phyloP scores from a whole-genome alignment of 176 grass and related monocot genomes.

The barley (Hordeum vulgare) region DNA sequence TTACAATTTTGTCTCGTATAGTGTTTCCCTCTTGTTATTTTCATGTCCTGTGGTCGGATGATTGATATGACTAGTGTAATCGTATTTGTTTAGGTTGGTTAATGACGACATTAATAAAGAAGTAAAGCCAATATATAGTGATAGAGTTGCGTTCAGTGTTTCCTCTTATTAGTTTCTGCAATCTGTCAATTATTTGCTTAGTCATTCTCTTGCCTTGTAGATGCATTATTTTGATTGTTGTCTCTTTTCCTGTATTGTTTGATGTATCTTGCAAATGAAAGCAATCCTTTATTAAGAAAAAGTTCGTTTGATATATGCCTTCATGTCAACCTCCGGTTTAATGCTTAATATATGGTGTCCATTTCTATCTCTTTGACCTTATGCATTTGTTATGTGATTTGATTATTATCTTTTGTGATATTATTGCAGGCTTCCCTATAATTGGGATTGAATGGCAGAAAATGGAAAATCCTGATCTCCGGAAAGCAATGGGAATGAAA shows the following conservation, averaged over 20 bases:
- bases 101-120: background rate
- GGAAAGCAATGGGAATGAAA: slow-evolving; percentile 96
- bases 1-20: background rate
- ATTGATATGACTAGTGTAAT: background rate
- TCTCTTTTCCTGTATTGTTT: slow-evolving; percentile 2
- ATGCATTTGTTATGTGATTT: background rate
- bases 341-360: background rate
- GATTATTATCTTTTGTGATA: background rate
- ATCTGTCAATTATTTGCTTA: background rate
- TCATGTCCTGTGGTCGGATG: background rate
- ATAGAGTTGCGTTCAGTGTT: background rate
- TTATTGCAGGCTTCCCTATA: slow-evolving; percentile 78
- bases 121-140: background rate
- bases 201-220: background rate
- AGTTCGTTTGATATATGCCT: background rate
- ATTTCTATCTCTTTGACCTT: background rate
- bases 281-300: background rate
- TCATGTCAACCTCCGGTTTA: background rate
- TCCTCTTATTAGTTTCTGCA: background rate
- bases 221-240: background rate
- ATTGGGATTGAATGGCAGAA: slow-evolving; percentile 98
- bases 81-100: background rate
- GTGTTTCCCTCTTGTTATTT: background rate
- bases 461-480: slow-evolving; percentile 98
- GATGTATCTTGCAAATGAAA: background rate